These are phyloP conservation scores for Didymella glomerata DNA, from an alignment of 2,329 filamentous ascomycete species.

Conservation along the genomic window DNA sequence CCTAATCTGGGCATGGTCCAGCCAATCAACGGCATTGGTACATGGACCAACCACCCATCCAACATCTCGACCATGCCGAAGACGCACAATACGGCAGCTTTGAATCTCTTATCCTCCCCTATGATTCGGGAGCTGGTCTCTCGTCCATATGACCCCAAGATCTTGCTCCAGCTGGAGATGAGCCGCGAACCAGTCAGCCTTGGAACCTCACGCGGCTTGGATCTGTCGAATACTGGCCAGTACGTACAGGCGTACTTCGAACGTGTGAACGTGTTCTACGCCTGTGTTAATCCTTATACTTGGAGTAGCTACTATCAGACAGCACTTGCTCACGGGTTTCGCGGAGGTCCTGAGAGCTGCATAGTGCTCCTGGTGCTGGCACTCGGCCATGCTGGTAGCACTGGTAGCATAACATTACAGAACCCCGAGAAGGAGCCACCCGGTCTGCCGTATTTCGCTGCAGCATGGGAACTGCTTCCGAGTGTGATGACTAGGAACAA, in stretches of 20 bases:
- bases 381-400: slow-evolving; percentile 77
- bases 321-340: slow-evolving; percentile 77
- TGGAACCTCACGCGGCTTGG: slow-evolving; percentile 67
- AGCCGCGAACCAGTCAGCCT: slow-evolving; percentile 75
- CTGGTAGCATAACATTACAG: slow-evolving; percentile 78
- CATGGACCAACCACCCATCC: slow-evolving; percentile 68
- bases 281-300: slow-evolving; percentile 82
- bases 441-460: slow-evolving; percentile 80
- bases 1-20: slow-evolving; percentile 51
- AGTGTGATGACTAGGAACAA: slow-evolving; percentile 82
- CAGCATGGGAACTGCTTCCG: slow-evolving; percentile 79
- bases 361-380: slow-evolving; percentile 81
- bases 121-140: slow-evolving; percentile 80
- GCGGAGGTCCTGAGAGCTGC: slow-evolving; percentile 81
- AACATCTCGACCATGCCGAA: slow-evolving; percentile 90
- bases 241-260: slow-evolving; percentile 85
- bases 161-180: slow-evolving; percentile 84
- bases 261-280: slow-evolving; percentile 84
- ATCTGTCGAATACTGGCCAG: slow-evolving; percentile 75
- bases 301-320: slow-evolving; percentile 80
- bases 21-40: slow-evolving; percentile 68
- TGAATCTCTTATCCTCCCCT: slow-evolving; percentile 82
- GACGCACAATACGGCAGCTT: slow-evolving; percentile 79
- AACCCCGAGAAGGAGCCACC: slow-evolving; percentile 74
- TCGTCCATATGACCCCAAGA: slow-evolving; percentile 79